Conservation (phyloP, 495 filamentous ascomycete genomes). For the Xylaria flabelliformis region DNA sequence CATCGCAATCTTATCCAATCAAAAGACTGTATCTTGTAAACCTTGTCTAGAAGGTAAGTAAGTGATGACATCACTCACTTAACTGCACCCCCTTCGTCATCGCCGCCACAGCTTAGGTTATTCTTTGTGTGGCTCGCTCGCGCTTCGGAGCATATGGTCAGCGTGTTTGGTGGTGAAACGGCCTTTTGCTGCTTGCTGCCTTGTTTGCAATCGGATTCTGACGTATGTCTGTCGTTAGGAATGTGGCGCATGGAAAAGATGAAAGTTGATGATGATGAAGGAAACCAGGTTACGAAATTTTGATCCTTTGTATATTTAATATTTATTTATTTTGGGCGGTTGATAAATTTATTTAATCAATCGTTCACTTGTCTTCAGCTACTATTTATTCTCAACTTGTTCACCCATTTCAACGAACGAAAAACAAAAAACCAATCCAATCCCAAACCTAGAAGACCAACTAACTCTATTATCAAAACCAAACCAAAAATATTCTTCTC, state of each 20-base stretch:
- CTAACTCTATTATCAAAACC: background rate
- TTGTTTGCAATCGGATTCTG: slow-evolving; percentile 9
- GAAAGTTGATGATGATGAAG: background rate
- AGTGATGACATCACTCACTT: slow-evolving; percentile 18
- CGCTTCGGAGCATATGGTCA: background rate
- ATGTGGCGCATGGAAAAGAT: background rate
- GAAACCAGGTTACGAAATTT: background rate
- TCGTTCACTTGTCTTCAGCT: background rate
- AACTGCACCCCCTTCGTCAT: slow-evolving; percentile 2
- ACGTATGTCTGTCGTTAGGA: slow-evolving; percentile 5
- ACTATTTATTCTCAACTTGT: background rate
- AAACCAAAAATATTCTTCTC: background rate
- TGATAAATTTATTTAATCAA: background rate
- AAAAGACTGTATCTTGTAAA: background rate
- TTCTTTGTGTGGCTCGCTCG: background rate
- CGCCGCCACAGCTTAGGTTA: background rate
- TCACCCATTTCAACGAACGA: background rate
- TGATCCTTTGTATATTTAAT: background rate
- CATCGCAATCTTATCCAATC: background rate
- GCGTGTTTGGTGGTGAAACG: background rate
- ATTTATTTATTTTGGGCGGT: background rate
- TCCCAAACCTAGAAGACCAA: background rate
- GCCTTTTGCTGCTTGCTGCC: background rate
- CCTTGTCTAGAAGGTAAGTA: no score
- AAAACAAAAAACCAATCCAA: background rate